Evolutionary conservation across 345 rosid species (phyloP).

Genomic region (Bruguiera gymnorhiza): DNA sequence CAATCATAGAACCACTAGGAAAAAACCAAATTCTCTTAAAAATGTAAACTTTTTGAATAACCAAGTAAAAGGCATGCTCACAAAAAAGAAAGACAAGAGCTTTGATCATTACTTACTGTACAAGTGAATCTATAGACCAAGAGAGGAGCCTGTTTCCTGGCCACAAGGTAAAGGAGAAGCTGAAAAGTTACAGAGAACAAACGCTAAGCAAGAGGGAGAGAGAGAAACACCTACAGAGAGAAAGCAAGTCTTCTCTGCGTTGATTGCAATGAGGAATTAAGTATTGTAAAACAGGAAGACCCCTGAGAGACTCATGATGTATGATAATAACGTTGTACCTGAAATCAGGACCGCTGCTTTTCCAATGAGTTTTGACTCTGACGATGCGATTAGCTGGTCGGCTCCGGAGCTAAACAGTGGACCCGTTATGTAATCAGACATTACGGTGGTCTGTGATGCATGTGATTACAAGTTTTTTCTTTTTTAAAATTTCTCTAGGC

Average conservation of each 20-base stretch:
- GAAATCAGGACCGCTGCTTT: slow-evolving; percentile 1
- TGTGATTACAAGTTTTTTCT: background rate
- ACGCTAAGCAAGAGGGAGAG: slow-evolving; percentile 2
- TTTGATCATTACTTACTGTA: slow-evolving; percentile 38
- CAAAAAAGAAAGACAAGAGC: slow-evolving; percentile 1
- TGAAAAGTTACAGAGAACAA: slow-evolving; percentile 32
- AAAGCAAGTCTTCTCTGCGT: slow-evolving; percentile 9
- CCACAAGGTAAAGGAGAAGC: slow-evolving; percentile 35
- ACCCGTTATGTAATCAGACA: background rate
- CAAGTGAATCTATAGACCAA: slow-evolving; percentile 14
- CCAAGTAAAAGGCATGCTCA: slow-evolving; percentile 6
- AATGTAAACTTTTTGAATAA: slow-evolving; percentile 6
- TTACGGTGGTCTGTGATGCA: background rate
- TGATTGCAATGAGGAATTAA: slow-evolving; percentile 16
- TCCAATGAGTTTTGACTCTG: background rate
- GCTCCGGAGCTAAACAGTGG: background rate
- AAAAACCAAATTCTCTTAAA: slow-evolving; percentile 16
- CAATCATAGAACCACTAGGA: slow-evolving; percentile 7
- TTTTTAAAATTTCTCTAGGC: no score
- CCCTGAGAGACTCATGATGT: background rate
- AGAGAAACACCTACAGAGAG: slow-evolving; percentile 26
- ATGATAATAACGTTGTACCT: background rate
- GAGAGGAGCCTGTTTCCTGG: slow-evolving; percentile 20
- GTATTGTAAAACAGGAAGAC: slow-evolving; percentile 13
- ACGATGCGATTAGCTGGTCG: background rate